Conservation (phyloP, 2,329 filamentous ascomycete species). For the Cordyceps pruinosa region DNA sequence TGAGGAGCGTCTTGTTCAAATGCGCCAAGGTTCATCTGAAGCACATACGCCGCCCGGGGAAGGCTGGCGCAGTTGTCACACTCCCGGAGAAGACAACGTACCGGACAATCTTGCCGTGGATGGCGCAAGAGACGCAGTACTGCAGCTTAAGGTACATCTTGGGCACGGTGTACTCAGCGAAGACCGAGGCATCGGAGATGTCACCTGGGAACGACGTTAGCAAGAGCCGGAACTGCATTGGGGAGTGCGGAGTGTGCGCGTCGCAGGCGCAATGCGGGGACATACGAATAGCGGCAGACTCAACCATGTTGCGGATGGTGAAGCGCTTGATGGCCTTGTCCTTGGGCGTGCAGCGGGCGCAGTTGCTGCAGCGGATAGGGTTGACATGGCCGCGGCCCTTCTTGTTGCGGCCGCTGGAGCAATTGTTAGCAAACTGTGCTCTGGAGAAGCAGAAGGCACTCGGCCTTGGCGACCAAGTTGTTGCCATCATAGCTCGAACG, state of each 20-base stretch:
- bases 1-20: slow-evolving; percentile 29
- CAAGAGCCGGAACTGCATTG: background rate
- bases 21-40: slow-evolving; percentile 57
- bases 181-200: slow-evolving; percentile 99
- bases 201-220: slow-evolving; percentile 60
- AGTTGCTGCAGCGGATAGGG: slow-evolving; percentile 79
- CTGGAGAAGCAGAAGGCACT: background rate
- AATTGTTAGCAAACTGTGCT: slow-evolving; percentile 17
- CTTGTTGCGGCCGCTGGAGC: slow-evolving; percentile 93
- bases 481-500: background rate
- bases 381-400: slow-evolving; percentile 99
- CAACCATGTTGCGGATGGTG: slow-evolving; percentile 99
- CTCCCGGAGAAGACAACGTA: slow-evolving; percentile 62
- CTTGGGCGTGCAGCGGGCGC: slow-evolving; percentile 87
- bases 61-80: slow-evolving; percentile 47
- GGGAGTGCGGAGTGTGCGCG: too few species aligned
- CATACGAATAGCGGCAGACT: slow-evolving; percentile 99
- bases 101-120: slow-evolving; percentile 99
- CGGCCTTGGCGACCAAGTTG: background rate
- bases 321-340: slow-evolving; percentile 99
- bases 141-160: slow-evolving; percentile 99
- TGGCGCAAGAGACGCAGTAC: slow-evolving; percentile 99
- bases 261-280: slow-evolving; percentile 24
- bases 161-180: slow-evolving; percentile 97
- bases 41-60: slow-evolving; percentile 33